Conservation (phyloP, 345 rosid species). For the Acer negundo region DNA sequence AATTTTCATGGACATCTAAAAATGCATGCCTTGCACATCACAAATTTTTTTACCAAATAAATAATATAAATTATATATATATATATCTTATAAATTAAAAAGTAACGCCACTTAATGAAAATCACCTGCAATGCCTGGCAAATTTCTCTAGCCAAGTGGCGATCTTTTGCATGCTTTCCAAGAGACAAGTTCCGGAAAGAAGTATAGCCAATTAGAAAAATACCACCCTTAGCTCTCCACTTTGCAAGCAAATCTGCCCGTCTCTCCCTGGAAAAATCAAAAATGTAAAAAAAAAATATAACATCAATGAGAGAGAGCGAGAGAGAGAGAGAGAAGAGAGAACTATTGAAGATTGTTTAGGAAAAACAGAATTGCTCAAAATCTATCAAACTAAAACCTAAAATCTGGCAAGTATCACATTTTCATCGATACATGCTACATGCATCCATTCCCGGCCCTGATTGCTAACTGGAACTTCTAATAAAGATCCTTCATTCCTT, state of each 20-base stretch:
- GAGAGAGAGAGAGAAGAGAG: neutral
- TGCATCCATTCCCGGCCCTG: neutral
- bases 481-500: neutral
- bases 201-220: slow-evolving; percentile 86
- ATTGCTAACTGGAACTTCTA: neutral
- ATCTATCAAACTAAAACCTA: neutral
- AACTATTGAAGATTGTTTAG: neutral
- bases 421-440: neutral
- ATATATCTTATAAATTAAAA: neutral
- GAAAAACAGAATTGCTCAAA: neutral
- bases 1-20: neutral
- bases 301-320: neutral
- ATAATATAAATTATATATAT: neutral
- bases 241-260: slow-evolving; percentile 76
- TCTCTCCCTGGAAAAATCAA: slow-evolving; percentile 58
- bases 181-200: slow-evolving; percentile 89
- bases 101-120: slow-evolving; percentile 5
- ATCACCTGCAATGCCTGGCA: slow-evolving; percentile 82
- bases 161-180: slow-evolving; percentile 87
- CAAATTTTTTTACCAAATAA: neutral
- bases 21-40: neutral
- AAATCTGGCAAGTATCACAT: neutral
- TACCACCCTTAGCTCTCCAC: slow-evolving; percentile 94
- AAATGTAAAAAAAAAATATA: slow-evolving; percentile 14
- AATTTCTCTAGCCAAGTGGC: slow-evolving; percentile 66